These are phyloP conservation scores for Chlorella sp. DNA, from an alignment of 139 green algal species.

Conservation along the genomic window DNA sequence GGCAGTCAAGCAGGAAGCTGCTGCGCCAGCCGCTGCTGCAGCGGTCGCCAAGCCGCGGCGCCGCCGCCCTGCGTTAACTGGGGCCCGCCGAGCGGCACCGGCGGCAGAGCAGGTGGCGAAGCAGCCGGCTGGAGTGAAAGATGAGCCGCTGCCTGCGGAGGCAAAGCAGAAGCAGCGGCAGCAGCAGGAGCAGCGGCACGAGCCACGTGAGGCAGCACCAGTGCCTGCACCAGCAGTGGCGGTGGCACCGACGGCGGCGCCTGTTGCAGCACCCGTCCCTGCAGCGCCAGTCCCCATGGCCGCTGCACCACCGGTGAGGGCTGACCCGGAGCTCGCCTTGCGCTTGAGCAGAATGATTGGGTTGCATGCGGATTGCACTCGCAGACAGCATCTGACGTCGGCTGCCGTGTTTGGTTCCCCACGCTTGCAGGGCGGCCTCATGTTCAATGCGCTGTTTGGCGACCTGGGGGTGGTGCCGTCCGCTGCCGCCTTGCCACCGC, in stretches of 20 bases:
- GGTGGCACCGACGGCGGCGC: background rate
- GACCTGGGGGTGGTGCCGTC: background rate
- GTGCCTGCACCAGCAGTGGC: background rate
- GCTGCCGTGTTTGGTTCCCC: too few species aligned
- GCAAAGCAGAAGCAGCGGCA: background rate
- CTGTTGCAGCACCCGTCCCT: background rate
- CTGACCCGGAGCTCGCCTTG: too few species aligned
- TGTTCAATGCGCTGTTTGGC: background rate
- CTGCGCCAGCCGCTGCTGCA: background rate
- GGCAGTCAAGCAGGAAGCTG: background rate
- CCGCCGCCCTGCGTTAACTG: too few species aligned
- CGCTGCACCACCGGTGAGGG: too few species aligned
- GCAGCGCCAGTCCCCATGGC: background rate
- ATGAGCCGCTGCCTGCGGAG: too few species aligned
- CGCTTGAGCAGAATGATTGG: too few species aligned
- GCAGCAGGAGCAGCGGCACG: background rate
- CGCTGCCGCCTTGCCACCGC: background rate
- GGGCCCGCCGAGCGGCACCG: too few species aligned
- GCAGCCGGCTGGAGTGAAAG: too few species aligned
- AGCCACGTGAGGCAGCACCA: background rate
- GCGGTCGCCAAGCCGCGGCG: background rate
- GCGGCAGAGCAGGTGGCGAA: too few species aligned
- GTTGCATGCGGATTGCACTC: too few species aligned
- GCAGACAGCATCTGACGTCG: too few species aligned
- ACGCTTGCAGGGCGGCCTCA: background rate